Base-by-base conservation (phyloP, 306 rosid genomes). In the Acacia acuminata region DNA sequence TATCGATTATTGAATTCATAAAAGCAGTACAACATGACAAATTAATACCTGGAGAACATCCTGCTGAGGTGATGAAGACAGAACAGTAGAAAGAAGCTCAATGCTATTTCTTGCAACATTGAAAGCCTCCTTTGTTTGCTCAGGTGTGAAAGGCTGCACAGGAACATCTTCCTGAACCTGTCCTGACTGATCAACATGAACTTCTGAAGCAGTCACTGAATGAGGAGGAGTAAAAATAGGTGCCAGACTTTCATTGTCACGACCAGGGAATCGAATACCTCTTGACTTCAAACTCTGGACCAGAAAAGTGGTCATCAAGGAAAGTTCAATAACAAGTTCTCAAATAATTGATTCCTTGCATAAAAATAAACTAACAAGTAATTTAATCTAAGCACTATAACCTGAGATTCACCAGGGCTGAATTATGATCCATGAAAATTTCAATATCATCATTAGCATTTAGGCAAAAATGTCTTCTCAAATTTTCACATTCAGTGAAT, bases 191-290 rank as follows among this genome's bases (percentile, higher is more conserved):
- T 73, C 81, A 44, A 84, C 84, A 75, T 92, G 87, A 1, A 67
- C 78, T 64, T 96, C 99, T 4, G 87, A 56, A 43, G 85, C 94
- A 64, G 88, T 32, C 58, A 85, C 90, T 4, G 98, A 89, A 10
- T 87, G 95, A 50, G 94, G 90, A 32, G 99, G 99, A 66, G 99
- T 96, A 36, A 96, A 92, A 69, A 96, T 92, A 25, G 99, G 99
- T 13, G 97, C 99, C 92, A 96, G 82, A 82, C 98, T 94, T 86
- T 96, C 99, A 74, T 92, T 88, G 90, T 94, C 99, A 43, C 98
- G 94, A 24, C 99, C 97, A 43, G 99, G 99, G 86, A 96, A 96
- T 73, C 95, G 85, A 81, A 96, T 83, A 53, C 99, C 99, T 85
- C 99, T 90, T 64, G 97, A 96, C 86, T 56, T 94, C 85, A 96